Evolutionary conservation across 768 basidiomycete species (phyloP), one percentile per base, ranked within the genome.

Genomic region (Termitomyces sp.): DNA sequence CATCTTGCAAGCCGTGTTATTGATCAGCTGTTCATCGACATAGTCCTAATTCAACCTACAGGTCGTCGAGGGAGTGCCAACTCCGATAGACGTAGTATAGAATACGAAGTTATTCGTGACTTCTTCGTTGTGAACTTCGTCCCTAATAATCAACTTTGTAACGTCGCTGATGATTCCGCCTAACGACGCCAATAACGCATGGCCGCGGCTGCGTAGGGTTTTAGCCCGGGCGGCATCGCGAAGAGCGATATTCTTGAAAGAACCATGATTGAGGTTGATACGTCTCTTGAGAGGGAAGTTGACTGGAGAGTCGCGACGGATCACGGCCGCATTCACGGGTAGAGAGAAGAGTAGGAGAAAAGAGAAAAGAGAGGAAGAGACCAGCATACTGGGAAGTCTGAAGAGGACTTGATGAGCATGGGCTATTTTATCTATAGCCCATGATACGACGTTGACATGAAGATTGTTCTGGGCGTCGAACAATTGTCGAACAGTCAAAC

Each of bases 21-120:
- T 13, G 32, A 59, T 42, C n/a, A 18, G 20, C 32, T 4, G 7
- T 24, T 32, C n/a, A 58, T 39, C 6, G 9, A 16, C 13, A 32
- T 33, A 32, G n/a, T 8, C 8, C 8, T 3, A 0, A 18, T 13
- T 20, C 15, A 22, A 57, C 80, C 62, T 65, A 83, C 85, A 86
- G 24, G 63, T 70, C 5, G 82, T 86, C 20, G 82, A 69, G 1
- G 85, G 86, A 63, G 66, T 80, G 54, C 87, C 87, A 35, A 88
- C 77, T 12, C 78, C 81, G 35, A 86, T 77, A 15, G 73, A 65
- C 1, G 81, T 75, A 48, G 76, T 68, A 70, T 86, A 85, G 44
- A 71, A 70, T 12, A 79, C 73, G 18, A 70, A 73, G 59, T 72
- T 67, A 55, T 78, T 74, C 38, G 65, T 58, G 53, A 75, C 70